Percentiles rank a stretch among this genome's conserved stretches.
phyloP scores from a whole-genome alignment of 192 early-diverging fungal species.

The Coemansia sp. region DNA sequence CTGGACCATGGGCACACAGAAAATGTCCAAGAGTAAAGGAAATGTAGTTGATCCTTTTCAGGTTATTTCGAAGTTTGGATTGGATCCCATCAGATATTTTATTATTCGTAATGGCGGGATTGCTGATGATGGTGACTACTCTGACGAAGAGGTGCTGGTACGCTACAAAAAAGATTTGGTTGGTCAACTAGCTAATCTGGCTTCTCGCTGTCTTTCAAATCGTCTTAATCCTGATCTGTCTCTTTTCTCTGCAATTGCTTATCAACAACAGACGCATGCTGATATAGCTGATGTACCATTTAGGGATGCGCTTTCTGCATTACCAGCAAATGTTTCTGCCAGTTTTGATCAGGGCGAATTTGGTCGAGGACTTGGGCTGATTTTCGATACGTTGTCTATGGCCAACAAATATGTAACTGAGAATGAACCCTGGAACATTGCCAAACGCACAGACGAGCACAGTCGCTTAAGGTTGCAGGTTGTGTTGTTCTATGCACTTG shows the following conservation, averaged over 20 bases:
- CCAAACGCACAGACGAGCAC: constrained; percentile 47
- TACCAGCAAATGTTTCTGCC: constrained; percentile 27
- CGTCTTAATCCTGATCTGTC: constrained; percentile 35
- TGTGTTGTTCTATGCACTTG: constrained; percentile 72
- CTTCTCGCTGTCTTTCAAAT: constrained; percentile 63
- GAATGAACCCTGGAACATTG: constrained; percentile 79
- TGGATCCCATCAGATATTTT: constrained; percentile 87
- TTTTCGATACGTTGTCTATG: constrained; percentile 65
- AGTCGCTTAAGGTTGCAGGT: constrained; percentile 55
- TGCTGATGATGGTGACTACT: constrained; percentile 81
- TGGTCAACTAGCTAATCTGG: constrained; percentile 81
- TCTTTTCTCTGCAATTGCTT: constrained; percentile 26
- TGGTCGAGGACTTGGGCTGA: constrained; percentile 57
- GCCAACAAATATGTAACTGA: constrained; percentile 74
- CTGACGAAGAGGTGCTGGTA: constrained; percentile 60
- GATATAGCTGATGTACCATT: background rate
- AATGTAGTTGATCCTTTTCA: constrained; percentile 88
- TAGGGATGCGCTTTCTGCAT: constrained; percentile 18
- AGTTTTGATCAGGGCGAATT: constrained; percentile 63
- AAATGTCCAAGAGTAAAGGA: constrained; percentile 95
- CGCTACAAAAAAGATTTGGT: constrained; percentile 78
- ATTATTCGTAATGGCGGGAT: constrained; percentile 89
- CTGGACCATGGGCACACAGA: constrained; percentile 84
- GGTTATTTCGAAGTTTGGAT: constrained; percentile 69
- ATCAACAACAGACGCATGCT: constrained; percentile 4